Conservation (phyloP, 305 asterid species). For the Fraxinus ornus region DNA sequence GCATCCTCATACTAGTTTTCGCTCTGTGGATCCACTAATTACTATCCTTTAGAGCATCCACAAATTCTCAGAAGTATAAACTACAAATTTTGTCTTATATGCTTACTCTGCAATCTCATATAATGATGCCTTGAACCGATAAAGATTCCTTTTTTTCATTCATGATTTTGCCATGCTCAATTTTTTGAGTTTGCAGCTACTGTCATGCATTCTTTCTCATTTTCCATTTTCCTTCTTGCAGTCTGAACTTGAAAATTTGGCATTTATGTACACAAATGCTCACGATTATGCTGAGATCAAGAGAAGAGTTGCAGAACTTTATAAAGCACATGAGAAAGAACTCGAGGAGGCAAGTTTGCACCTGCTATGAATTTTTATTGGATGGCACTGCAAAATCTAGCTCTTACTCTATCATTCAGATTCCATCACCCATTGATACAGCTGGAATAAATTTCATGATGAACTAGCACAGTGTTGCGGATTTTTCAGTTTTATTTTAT, state of each 20-base stretch:
- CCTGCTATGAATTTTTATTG: neutral
- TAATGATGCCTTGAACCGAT: too few relatives aligned
- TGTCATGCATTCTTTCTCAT: neutral
- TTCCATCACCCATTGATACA: neutral
- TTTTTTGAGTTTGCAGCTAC: too few relatives aligned
- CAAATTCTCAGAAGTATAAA: too few relatives aligned
- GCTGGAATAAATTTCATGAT: neutral
- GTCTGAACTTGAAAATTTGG: slow-evolving; percentile 89
- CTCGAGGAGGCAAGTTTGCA: slow-evolving; percentile 59
- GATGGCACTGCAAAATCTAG: neutral
- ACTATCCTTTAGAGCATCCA: too few relatives aligned
- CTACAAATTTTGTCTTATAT: too few relatives aligned
- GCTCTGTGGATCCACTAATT: too few relatives aligned
- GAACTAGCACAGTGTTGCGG: neutral
- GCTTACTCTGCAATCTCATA: too few relatives aligned
- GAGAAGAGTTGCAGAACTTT: slow-evolving; percentile 75
- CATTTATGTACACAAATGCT: slow-evolving; percentile 89
- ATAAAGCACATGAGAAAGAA: slow-evolving; percentile 78
- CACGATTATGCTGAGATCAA: slow-evolving; percentile 68
- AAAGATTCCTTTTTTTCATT: too few relatives aligned
- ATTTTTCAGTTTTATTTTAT: neutral
- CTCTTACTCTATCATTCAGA: slow-evolving; percentile 23
- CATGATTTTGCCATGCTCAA: too few relatives aligned
- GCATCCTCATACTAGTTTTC: neutral
- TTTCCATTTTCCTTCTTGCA: slow-evolving; percentile 39